phyloP scores from a whole-genome alignment of 139 green algal genomes.

The Tetradesmus obliquus region DNA sequence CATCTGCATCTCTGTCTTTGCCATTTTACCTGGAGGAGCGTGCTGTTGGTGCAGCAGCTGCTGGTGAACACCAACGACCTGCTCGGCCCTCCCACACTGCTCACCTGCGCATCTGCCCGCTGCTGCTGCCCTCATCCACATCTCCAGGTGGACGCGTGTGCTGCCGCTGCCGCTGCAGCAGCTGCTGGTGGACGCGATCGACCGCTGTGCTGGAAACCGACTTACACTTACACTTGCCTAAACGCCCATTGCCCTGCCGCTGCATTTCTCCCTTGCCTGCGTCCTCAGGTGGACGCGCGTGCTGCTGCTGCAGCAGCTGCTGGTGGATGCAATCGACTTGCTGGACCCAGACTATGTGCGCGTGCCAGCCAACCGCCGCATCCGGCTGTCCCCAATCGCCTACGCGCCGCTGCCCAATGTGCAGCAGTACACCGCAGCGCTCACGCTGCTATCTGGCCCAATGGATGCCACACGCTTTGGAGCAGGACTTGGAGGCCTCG shows the following conservation, averaged over 20 bases:
- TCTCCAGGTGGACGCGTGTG: neutral
- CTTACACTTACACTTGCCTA: neutral
- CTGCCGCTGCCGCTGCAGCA: neutral
- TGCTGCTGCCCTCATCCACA: too few species aligned
- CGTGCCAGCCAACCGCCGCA: slow-evolving; percentile 55
- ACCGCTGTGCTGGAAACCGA: slow-evolving; percentile 69
- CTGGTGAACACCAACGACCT: too few species aligned
- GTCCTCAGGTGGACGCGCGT: slow-evolving; percentile 52
- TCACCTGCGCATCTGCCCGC: too few species aligned
- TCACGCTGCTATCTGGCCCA: slow-evolving; percentile 16
- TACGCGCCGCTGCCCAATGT: slow-evolving; percentile 70
- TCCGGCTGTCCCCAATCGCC: slow-evolving; percentile 61
- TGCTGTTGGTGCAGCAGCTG: too few species aligned
- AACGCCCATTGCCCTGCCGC: neutral
- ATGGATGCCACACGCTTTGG: neutral
- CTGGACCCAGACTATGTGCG: slow-evolving; percentile 75
- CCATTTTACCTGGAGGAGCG: too few species aligned
- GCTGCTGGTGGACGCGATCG: neutral
- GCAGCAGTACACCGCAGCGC: slow-evolving; percentile 27
- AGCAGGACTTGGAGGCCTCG: neutral
- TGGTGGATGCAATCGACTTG: slow-evolving; percentile 79
- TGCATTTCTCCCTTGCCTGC: neutral
- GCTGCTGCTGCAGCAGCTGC: slow-evolving; percentile 78
- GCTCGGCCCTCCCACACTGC: too few species aligned
- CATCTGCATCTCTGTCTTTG: too few species aligned